Percentiles rank a stretch among this genome's conserved stretches.
Evolutionary conservation across 129 eudicot genomes (phyloP).

Genomic region (Erigeron canadensis): DNA sequence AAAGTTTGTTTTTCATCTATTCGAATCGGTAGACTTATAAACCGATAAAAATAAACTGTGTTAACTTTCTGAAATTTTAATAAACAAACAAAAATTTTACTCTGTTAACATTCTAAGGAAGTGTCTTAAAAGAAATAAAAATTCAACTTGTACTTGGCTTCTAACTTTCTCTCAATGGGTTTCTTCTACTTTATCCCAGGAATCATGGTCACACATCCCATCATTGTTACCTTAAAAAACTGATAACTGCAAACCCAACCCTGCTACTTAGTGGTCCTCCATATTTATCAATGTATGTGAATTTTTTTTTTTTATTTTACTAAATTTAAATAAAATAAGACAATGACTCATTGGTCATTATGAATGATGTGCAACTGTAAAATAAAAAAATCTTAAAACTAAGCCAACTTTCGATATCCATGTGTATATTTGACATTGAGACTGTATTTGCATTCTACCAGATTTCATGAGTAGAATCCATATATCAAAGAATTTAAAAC

Average conservation of each 20-base stretch:
- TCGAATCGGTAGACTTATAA: too few relatives aligned
- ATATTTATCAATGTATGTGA: neutral
- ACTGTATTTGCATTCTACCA: neutral
- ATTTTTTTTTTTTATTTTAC: too few relatives aligned
- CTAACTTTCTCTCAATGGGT: constrained; percentile 6
- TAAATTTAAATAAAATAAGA: too few relatives aligned
- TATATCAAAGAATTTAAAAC: constrained; percentile 11
- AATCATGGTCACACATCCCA: constrained; percentile 22
- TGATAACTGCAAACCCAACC: constrained; percentile 18
- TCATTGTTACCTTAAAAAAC: constrained; percentile 16
- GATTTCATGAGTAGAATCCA: neutral
- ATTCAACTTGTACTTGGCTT: constrained; percentile 4
- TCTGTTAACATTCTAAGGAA: too few relatives aligned
- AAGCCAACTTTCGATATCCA: neutral
- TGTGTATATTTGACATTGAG: neutral
- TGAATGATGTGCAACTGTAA: too few relatives aligned
- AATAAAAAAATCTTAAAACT: neutral
- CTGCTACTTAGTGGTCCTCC: constrained; percentile 9
- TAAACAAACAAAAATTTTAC: too few relatives aligned
- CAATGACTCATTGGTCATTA: too few relatives aligned
- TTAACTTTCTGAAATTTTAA: too few relatives aligned
- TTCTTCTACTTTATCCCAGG: constrained; percentile 19
- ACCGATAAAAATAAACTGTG: too few relatives aligned
- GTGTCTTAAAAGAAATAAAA: constrained; percentile 8
- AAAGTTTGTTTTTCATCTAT: too few relatives aligned